A percentile compares a stretch with the other conserved stretches of the same genome.
These are phyloP conservation scores for Teratosphaeria nubilosa DNA, from an alignment of 2,329 filamentous ascomycete species.

Conservation along the genomic window DNA sequence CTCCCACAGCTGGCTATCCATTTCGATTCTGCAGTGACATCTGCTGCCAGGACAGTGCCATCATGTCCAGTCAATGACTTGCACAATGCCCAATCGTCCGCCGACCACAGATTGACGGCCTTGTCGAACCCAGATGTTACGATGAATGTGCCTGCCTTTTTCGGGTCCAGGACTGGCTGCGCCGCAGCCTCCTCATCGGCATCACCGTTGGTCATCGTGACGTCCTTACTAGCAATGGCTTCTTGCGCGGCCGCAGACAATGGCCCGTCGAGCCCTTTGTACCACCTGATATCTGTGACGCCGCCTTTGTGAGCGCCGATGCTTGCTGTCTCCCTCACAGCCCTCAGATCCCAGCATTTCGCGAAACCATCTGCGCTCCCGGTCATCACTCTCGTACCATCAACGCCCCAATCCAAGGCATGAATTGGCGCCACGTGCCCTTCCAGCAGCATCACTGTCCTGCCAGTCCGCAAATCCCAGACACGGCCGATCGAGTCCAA, in stretches of 20 bases:
- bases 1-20: constrained; percentile 95
- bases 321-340: constrained; percentile 71
- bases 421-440: constrained; percentile 91
- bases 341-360: constrained; percentile 95
- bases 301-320: constrained; percentile 87
- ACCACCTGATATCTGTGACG: constrained; percentile 90
- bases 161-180: constrained; percentile 41
- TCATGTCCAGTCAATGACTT: constrained; percentile 85
- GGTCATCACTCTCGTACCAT: constrained; percentile 86
- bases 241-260: constrained; percentile 41
- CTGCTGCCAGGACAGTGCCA: constrained; percentile 81
- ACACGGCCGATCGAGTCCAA: constrained; percentile 89
- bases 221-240: constrained; percentile 48
- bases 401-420: constrained; percentile 81
- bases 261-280: constrained; percentile 72
- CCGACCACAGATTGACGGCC: constrained; percentile 90
- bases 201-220: constrained; percentile 13
- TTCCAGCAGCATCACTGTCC: constrained; percentile 92
- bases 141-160: constrained; percentile 85
- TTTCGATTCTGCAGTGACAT: constrained; percentile 72
- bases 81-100: constrained; percentile 87
- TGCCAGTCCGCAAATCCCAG: constrained; percentile 86
- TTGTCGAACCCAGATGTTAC: constrained; percentile 87
- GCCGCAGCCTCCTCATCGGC: constrained; percentile 2
- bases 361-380: constrained; percentile 91